Conservation (phyloP, 176 grass and related monocot genomes). For the Triticum aestivum region DNA sequence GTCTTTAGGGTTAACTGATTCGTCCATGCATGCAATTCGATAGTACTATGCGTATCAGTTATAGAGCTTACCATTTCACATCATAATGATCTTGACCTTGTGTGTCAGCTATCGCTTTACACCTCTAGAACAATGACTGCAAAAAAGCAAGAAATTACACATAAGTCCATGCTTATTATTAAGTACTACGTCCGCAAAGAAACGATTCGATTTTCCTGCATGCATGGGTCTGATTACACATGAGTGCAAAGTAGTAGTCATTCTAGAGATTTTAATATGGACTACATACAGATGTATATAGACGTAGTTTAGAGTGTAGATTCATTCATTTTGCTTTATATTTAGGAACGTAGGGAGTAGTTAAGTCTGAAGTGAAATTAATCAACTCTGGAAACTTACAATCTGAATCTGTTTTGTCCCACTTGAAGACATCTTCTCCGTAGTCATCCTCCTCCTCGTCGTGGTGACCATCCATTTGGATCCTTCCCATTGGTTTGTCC, state of each 20-base stretch:
- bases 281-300: too few species aligned
- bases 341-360: too few species aligned
- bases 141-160: background rate
- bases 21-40: too few species aligned
- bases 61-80: conserved; percentile 15
- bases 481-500: conserved; percentile 45
- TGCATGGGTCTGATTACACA: background rate
- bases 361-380: background rate
- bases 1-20: background rate
- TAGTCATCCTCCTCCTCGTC: conserved; percentile 29
- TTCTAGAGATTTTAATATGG: too few species aligned
- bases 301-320: too few species aligned
- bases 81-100: conserved; percentile 11
- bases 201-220: too few species aligned
- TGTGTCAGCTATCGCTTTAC: conserved; percentile 18
- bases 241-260: background rate
- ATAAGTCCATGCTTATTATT: background rate
- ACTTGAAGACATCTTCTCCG: conserved; percentile 54
- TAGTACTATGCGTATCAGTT: background rate
- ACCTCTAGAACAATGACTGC: conserved; percentile 98
- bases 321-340: too few species aligned
- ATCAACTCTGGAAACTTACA: conserved; percentile 43
- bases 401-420: conserved; percentile 95
- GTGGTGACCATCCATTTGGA: background rate
- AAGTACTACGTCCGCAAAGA: background rate